These are phyloP conservation scores for Penicillium desertorum DNA, from an alignment of 495 filamentous ascomycete species.

Conservation along the genomic window DNA sequence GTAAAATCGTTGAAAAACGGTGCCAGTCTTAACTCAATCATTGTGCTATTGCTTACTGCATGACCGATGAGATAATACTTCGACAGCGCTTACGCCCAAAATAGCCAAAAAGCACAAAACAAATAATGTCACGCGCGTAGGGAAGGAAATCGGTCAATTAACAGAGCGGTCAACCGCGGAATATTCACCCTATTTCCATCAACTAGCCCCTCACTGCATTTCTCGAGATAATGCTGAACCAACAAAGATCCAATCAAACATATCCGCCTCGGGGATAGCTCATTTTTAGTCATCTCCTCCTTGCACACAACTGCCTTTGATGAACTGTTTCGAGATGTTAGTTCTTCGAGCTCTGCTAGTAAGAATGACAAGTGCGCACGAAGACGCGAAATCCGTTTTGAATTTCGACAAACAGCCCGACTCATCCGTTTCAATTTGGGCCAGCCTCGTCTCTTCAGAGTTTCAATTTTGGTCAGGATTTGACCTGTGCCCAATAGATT, in stretches of 20 bases:
- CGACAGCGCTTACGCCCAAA: background rate
- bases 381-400: background rate
- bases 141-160: background rate
- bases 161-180: background rate
- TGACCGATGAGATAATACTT: background rate
- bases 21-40: background rate
- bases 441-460: background rate
- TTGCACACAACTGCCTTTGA: background rate
- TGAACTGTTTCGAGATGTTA: background rate
- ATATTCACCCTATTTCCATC: conserved; percentile 3
- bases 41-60: background rate
- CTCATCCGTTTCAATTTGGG: background rate
- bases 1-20: background rate
- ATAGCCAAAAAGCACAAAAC: background rate
- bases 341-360: conserved; percentile 4
- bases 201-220: background rate
- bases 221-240: background rate
- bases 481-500: background rate
- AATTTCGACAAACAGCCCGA: background rate
- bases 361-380: background rate
- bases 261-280: background rate
- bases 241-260: background rate
- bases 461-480: background rate
- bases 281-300: background rate
- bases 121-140: background rate